These are phyloP conservation scores for Pestalotiopsis fici DNA, from an alignment of 2,329 filamentous ascomycete species.

Conservation along the genomic window DNA sequence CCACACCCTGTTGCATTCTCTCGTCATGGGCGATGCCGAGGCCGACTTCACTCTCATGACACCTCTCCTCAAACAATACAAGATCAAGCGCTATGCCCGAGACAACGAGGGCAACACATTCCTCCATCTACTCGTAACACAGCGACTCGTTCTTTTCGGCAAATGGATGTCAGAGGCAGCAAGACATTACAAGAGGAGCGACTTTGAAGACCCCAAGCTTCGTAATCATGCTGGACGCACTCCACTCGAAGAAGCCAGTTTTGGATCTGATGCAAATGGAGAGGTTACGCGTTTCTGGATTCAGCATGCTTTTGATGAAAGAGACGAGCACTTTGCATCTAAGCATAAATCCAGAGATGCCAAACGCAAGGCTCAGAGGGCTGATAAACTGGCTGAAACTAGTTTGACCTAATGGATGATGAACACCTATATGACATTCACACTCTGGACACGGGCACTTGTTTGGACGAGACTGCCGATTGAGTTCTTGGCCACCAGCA, in stretches of 20 bases:
- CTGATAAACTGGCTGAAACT: no score
- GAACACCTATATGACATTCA: no score
- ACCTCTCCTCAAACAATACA: background rate
- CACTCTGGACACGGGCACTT: no score
- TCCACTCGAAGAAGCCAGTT: background rate
- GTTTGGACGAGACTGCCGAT: no score
- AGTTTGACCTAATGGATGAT: no score
- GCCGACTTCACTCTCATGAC: background rate
- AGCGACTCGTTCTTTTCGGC: background rate
- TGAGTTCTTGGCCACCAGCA: no score
- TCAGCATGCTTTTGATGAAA: slow-evolving; percentile 2
- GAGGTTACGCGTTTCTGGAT: background rate
- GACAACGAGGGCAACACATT: slow-evolving; percentile 3
- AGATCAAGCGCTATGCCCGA: background rate
- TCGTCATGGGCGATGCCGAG: background rate
- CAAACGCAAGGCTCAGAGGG: no score
- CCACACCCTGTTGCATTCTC: background rate
- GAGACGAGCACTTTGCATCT: background rate
- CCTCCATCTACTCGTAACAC: background rate
- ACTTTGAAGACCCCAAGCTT: background rate
- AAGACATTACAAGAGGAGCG: background rate
- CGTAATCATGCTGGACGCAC: background rate
- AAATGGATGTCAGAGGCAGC: background rate
- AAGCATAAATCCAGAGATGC: no score
- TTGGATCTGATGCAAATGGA: background rate